Conservation (phyloP, 202 grass and related monocot species). For the Thinopyrum obtusiflorum region DNA sequence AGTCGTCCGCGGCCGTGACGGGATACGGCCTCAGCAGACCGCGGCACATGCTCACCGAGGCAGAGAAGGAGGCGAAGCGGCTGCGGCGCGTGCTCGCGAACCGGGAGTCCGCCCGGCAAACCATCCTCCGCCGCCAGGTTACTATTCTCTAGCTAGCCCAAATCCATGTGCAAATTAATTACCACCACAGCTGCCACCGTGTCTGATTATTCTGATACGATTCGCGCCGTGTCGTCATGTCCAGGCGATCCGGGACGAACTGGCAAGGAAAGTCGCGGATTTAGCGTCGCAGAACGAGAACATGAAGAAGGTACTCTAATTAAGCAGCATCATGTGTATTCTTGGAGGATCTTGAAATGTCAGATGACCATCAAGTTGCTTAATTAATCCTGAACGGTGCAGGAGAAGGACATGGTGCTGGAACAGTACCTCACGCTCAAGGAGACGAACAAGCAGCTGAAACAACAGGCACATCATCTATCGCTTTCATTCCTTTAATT, state of each 20-base stretch:
- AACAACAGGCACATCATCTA: conserved; percentile 66
- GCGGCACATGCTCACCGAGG: conserved; percentile 44
- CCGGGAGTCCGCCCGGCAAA: conserved; percentile 82
- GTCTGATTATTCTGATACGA: not conserved
- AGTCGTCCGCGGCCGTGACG: not conserved
- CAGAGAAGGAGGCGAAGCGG: conserved; percentile 78
- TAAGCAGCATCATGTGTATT: not conserved
- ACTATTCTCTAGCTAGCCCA: not conserved
- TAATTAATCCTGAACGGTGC: not conserved
- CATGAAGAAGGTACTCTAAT: conserved; percentile 63
- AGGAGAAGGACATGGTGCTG: conserved; percentile 77
- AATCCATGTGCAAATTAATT: not conserved
- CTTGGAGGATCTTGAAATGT: not conserved
- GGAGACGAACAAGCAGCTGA: conserved; percentile 69
- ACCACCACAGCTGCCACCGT: not conserved
- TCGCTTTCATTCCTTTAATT: conserved; percentile 7
- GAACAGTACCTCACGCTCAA: conserved; percentile 71
- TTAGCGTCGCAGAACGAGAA: conserved; percentile 70
- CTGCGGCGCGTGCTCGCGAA: conserved; percentile 74
- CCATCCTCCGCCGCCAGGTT: conserved; percentile 76
- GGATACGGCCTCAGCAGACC: conserved; percentile 27
- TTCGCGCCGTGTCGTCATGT: not conserved
- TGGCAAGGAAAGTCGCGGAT: conserved; percentile 58
- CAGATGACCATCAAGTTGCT: not conserved
- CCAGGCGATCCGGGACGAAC: conserved; percentile 68